Conservation (phyloP, 2,329 filamentous ascomycete species). For the Alternaria burnsii region DNA sequence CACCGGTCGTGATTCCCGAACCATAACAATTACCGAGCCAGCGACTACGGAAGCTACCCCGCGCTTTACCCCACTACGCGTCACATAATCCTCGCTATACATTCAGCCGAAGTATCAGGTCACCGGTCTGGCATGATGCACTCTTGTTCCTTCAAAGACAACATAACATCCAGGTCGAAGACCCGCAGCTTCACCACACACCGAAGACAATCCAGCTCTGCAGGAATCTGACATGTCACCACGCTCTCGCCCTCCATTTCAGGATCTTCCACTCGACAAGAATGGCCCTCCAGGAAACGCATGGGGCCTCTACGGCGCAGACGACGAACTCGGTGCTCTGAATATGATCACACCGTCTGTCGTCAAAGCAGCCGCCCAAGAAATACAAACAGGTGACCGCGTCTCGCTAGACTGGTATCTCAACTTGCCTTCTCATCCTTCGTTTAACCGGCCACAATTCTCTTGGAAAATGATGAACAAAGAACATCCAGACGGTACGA, state of each 20-base stretch:
- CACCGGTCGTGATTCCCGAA: slow-evolving; percentile 4
- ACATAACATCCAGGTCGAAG: neutral
- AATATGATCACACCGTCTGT: slow-evolving; percentile 63
- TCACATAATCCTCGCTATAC: slow-evolving; percentile 19
- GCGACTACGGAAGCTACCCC: slow-evolving; percentile 24
- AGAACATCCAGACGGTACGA: slow-evolving; percentile 38
- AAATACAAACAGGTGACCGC: slow-evolving; percentile 56
- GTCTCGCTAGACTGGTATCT: slow-evolving; percentile 53
- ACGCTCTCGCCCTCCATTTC: slow-evolving; percentile 50
- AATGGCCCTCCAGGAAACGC: slow-evolving; percentile 62
- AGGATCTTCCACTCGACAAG: slow-evolving; percentile 60
- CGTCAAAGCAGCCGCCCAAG: slow-evolving; percentile 53
- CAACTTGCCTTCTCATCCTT: slow-evolving; percentile 50
- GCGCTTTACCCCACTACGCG: slow-evolving; percentile 33
- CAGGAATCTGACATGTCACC: slow-evolving; percentile 22
- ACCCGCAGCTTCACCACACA: neutral
- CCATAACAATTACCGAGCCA: slow-evolving; percentile 11
- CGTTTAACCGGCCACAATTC: slow-evolving; percentile 48
- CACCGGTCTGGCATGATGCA: neutral
- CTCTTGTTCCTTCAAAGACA: neutral
- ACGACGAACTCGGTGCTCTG: slow-evolving; percentile 63
- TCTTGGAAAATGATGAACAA: slow-evolving; percentile 41
- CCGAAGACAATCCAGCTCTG: neutral
- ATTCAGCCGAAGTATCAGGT: neutral
- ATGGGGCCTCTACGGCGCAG: slow-evolving; percentile 63